Conservation (phyloP, 805 yeast genomes). For the Peterozyma toletana region DNA sequence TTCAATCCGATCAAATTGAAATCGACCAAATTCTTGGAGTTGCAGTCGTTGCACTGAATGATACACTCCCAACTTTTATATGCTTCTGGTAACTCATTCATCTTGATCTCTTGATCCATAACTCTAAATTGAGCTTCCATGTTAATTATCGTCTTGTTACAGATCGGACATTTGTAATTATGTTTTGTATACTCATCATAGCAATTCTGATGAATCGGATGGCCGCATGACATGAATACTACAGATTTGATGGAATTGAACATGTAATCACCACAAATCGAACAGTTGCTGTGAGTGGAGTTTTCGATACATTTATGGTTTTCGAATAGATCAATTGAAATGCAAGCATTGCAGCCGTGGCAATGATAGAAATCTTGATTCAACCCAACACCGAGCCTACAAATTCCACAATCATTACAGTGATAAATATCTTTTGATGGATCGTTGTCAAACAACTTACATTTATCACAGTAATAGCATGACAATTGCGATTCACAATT, state of each 20-base stretch:
- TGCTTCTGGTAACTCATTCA: constrained; percentile 76
- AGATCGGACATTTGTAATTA: constrained; percentile 86
- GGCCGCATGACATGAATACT: constrained; percentile 92
- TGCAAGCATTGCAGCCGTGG: constrained; percentile 81
- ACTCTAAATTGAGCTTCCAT: constrained; percentile 87
- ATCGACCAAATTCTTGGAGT: constrained; percentile 64
- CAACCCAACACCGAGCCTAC: constrained; percentile 82
- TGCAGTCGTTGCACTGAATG: constrained; percentile 80
- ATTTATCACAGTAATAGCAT: constrained; percentile 66
- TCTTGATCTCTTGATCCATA: constrained; percentile 72
- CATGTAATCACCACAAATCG: constrained; percentile 87
- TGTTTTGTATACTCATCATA: constrained; percentile 76
- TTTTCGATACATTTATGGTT: constrained; percentile 81
- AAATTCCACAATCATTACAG: constrained; percentile 88
- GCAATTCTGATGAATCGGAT: constrained; percentile 83
- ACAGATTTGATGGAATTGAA: constrained; percentile 77
- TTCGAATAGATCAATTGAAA: constrained; percentile 69
- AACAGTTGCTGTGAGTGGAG: constrained; percentile 86
- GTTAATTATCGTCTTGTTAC: constrained; percentile 76
- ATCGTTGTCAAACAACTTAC: constrained; percentile 82
- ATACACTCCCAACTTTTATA: constrained; percentile 69
- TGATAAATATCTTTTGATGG: constrained; percentile 77
- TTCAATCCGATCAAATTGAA: constrained; percentile 84
- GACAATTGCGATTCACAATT: constrained; percentile 66
- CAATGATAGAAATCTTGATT: constrained; percentile 92